Evolutionary conservation across 768 basidiomycete species (phyloP), one percentile per base, ranked within the genome.

Genomic region (Suillus ampliporus): DNA sequence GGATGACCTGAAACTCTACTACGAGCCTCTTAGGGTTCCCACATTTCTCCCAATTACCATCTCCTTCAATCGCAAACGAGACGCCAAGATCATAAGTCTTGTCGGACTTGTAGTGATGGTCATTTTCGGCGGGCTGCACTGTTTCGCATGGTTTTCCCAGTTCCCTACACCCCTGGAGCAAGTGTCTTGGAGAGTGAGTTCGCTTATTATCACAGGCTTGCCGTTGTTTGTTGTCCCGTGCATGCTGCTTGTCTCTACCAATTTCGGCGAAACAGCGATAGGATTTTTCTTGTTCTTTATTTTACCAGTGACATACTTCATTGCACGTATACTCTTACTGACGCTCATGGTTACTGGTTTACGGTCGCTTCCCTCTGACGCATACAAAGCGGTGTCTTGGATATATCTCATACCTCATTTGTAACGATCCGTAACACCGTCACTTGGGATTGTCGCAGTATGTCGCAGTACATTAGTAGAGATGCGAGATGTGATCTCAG

Each of bases 101-200:
- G 19, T 28, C 9, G 56, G 19, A 41, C 31, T 57, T 10, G 26
- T 64, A 17, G 48, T 67, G 10, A 63, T 46, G 7, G 57, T 58
- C 5, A 57, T 69, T n/a, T 76, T 76, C 37, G 69, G 74, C 2
- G 66, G 41, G 6, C 63, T 71, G 14, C 75, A 74, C 52, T 72
- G 67, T 50, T 59, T 75, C 34, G 72, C 67, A 11, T 76, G 77
- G 77, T 17, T 56, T 28, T 71, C 69, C 37, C 17, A 62, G 0
- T 77, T 77, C 56, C 71, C 73, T 10, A 66, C 65, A 2, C 28
- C 57, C 11, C 14, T 38, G 2, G 74, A 74, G 44, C 21, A 62
- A 50, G 47, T 65, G 6, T n/a, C 73, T 3, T 77, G 76, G 76
- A 68, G 69, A 6, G 54, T 63, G n/a, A 67, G 56, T 10, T 63